Percentiles rank a stretch among this genome's conserved stretches.
Conservation (phyloP, 2,329 filamentous ascomycete genomes). For the Incumbomyces delicatus region DNA sequence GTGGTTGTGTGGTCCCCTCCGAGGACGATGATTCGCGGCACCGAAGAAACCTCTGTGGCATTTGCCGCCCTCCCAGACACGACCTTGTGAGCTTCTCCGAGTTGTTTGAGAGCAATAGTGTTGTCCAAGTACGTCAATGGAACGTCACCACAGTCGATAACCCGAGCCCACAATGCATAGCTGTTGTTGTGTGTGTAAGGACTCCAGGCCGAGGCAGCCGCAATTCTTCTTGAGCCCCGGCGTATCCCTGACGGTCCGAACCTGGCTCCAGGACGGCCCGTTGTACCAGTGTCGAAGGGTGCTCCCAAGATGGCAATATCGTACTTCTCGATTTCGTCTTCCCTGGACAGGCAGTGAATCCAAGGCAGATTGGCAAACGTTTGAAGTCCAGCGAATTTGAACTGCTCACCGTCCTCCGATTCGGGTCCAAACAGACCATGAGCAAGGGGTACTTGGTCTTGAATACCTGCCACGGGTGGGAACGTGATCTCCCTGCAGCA, state of each 20-base stretch:
- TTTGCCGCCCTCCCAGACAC: slow-evolving; percentile 38
- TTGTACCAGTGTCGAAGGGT: slow-evolving; percentile 44
- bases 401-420: not conserved
- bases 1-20: slow-evolving; percentile 51
- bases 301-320: slow-evolving; percentile 40
- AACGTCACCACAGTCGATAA: slow-evolving; percentile 48
- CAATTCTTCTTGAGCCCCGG: slow-evolving; percentile 40
- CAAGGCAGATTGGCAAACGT: slow-evolving; percentile 28
- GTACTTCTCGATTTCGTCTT: slow-evolving; percentile 22
- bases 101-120: slow-evolving; percentile 44
- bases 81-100: slow-evolving; percentile 41
- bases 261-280: slow-evolving; percentile 42
- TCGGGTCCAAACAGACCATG: not conserved
- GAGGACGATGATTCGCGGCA: slow-evolving; percentile 43
- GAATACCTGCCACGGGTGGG: slow-evolving; percentile 20
- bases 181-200: slow-evolving; percentile 42
- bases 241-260: slow-evolving; percentile 46
- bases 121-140: slow-evolving; percentile 45
- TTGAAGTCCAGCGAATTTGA: slow-evolving; percentile 28
- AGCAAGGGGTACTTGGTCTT: slow-evolving; percentile 9
- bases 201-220: slow-evolving; percentile 31
- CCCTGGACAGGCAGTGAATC: slow-evolving; percentile 23
- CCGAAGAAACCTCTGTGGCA: slow-evolving; percentile 28
- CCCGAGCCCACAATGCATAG: slow-evolving; percentile 40
- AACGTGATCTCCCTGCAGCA: slow-evolving; percentile 23